Base-by-base conservation (phyloP, 257 asterid species). In the Marsdenia floribunda region DNA sequence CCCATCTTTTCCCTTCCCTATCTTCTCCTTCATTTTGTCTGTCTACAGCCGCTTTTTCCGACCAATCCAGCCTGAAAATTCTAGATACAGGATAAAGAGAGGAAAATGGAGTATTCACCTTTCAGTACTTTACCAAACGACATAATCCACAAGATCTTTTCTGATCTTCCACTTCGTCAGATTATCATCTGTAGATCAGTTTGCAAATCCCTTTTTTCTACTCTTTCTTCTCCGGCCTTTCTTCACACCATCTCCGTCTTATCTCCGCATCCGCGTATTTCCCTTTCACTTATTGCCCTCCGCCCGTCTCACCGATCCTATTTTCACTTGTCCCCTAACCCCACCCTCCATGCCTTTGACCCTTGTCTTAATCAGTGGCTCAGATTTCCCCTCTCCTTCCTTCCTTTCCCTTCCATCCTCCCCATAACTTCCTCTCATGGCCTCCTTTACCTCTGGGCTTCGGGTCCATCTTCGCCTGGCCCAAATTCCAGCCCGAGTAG, bases 391-490 rank as follows among this genome's bases (percentile, higher is more conserved):
- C 96, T 93, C 71, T 82, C 89, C 8, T 93, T 93, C 80, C 90
- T 93, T 76, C 97, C 98, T 24, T 93, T 86, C 80, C 81, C 93
- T 21, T 85, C 91, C 61, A 92, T 88, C 73, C 93, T 86, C 85
- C 98, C 98, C 52, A 88, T 93, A 81, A 89, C 96, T 72, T 88
- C 97, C 74, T 87, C 95, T 54, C 75, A 81, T 8, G 98, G 98
- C 44, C 88, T 93, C 0, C 91, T 93, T 76, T 93, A 90, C 78
- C 93, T 93, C 61, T 93, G 97, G 98, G 98, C 94, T 15, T 69
- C 75, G 0, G 37, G 70, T 14, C 53, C 79, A 6, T 53, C 60
- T 50, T 54, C 73, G 3, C 52, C 16, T 21, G 40, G 42, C 15
- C 69, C 75, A n/a, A 35, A 22, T 35, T 76, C 74, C 12, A 71